Evolutionary conservation across 345 rosid species (phyloP), one percentile per base, ranked within the genome.

Genomic region (Rubroshorea leprosula): DNA sequence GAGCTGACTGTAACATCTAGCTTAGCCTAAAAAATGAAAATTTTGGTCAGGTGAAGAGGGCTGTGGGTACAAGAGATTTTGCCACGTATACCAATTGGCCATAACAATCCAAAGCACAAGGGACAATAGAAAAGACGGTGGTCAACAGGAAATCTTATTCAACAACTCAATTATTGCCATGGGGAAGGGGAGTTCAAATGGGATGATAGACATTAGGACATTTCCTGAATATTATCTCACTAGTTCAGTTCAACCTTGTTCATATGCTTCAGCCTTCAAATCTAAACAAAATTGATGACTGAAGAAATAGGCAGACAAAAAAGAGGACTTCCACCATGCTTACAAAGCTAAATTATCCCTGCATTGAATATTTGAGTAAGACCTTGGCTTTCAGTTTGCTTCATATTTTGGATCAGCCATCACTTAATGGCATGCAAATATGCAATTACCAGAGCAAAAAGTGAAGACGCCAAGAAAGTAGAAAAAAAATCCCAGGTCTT

Each of bases 381-480:
- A 35, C 41, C 41, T 35, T 1, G 41, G 29, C 26, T 38, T 64
- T 80, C 62, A 70, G 53, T 59, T 76, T 63, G 80, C 76, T 56
- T 35, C 41, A 35, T 35, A 35, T 35, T 35, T 35, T 35, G 41
- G 41, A 35, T 35, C 41, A 10, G 41, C 41, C 6, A 35, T 13
- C 1, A 35, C 41, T 6, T 35, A 35, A 35, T 35, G 41, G 9
- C 85, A 85, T 0, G 90, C 93, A 9, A 85, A 80, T 88, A 85
- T 0, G 90, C 93, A 9, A 85, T 82, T 61, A 89, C 88, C 72
- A 81, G 68, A 6, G 63, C 72, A 72, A 85, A 88, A 38, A 85
- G 41, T 80, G 74, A 82, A 85, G 58, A 80, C 75, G 21, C 94
- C 96, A 13, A 88, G 86, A 57, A 88, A 79, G 61, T 80, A 83